Evolutionary conservation across 371 early-diverging fungal species (phyloP).

Genomic region (Apophysomyces elegans): DNA sequence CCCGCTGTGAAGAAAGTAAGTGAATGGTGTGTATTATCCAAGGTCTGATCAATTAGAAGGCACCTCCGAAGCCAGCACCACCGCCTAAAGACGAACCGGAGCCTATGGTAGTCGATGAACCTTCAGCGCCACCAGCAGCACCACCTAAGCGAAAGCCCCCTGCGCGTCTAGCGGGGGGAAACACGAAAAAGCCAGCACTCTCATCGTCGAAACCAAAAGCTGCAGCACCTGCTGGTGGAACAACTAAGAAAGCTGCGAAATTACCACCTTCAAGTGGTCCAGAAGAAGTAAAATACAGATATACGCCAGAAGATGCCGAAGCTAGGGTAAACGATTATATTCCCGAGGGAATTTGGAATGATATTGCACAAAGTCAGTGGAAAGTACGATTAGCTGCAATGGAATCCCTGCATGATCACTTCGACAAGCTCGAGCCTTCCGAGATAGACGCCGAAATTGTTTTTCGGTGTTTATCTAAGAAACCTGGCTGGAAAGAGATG

Average conservation of each 20-base stretch:
- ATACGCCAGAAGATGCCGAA: slow-evolving; percentile 68
- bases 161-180: slow-evolving; percentile 44
- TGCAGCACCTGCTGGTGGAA: slow-evolving; percentile 44
- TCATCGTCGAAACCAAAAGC: slow-evolving; percentile 47
- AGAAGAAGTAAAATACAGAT: slow-evolving; percentile 72
- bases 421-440: slow-evolving; percentile 44
- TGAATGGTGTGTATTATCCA: neutral
- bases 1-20: slow-evolving; percentile 25
- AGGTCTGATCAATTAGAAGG: slow-evolving; percentile 3
- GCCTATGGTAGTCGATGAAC: slow-evolving; percentile 33
- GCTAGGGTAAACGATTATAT: slow-evolving; percentile 67
- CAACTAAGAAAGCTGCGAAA: slow-evolving; percentile 57
- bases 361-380: slow-evolving; percentile 80
- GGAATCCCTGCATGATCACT: slow-evolving; percentile 69
- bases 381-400: slow-evolving; percentile 88
- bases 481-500: slow-evolving; percentile 95
- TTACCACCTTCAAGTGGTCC: slow-evolving; percentile 52
- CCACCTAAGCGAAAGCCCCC: slow-evolving; percentile 71
- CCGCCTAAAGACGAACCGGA: slow-evolving; percentile 31
- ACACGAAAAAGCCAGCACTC: slow-evolving; percentile 56
- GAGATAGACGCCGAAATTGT: slow-evolving; percentile 85
- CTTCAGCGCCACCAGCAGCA: slow-evolving; percentile 38
- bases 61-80: slow-evolving; percentile 20
- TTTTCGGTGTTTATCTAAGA: slow-evolving; percentile 75
- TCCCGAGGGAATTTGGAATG: slow-evolving; percentile 60